These are phyloP conservation scores for sorghum (Sorghum bicolor) DNA, from an alignment of 176 grass and related monocot species.

Conservation along the genomic window DNA sequence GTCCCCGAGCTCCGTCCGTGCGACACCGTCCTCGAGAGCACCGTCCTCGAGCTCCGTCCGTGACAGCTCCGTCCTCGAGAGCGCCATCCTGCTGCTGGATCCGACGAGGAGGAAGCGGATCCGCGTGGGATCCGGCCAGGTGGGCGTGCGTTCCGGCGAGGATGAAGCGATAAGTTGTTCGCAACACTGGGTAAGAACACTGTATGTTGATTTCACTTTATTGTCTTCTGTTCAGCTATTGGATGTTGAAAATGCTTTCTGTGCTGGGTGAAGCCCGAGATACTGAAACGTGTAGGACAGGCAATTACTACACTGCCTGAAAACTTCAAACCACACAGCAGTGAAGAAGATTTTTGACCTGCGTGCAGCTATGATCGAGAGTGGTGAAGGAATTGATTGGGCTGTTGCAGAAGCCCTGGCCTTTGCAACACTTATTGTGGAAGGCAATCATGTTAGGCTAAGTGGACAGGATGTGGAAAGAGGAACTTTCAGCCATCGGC, in stretches of 20 bases:
- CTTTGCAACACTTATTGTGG: constrained; percentile 86
- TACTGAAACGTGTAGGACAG: constrained; percentile 88
- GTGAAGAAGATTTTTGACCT: constrained; percentile 93
- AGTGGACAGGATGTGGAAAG: constrained; percentile 98
- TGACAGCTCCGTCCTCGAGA: too few relatives aligned
- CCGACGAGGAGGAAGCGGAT: too few relatives aligned
- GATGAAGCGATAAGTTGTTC: too few relatives aligned
- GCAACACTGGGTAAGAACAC: constrained; percentile 73
- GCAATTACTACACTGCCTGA: constrained; percentile 81
- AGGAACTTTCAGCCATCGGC: constrained; percentile 94
- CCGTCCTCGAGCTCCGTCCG: too few relatives aligned
- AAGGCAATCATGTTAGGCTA: constrained; percentile 95
- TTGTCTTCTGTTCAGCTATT: constrained; percentile 17
- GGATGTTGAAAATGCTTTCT: neutral
- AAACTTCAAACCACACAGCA: constrained; percentile 91
- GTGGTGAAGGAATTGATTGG: constrained; percentile 92
- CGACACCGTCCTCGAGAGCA: too few relatives aligned
- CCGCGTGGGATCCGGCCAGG: too few relatives aligned
- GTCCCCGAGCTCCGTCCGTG: too few relatives aligned
- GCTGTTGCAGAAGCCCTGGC: constrained; percentile 89
- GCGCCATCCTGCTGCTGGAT: too few relatives aligned
- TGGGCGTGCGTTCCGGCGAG: too few relatives aligned
- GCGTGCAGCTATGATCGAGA: constrained; percentile 76
- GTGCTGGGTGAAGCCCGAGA: constrained; percentile 80
- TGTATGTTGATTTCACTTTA: constrained; percentile 2